Percentiles rank a stretch among this genome's conserved stretches.
These are phyloP conservation scores for Beta vulgaris DNA, from an alignment of 148 eudicot genomes.

Conservation along the genomic window DNA sequence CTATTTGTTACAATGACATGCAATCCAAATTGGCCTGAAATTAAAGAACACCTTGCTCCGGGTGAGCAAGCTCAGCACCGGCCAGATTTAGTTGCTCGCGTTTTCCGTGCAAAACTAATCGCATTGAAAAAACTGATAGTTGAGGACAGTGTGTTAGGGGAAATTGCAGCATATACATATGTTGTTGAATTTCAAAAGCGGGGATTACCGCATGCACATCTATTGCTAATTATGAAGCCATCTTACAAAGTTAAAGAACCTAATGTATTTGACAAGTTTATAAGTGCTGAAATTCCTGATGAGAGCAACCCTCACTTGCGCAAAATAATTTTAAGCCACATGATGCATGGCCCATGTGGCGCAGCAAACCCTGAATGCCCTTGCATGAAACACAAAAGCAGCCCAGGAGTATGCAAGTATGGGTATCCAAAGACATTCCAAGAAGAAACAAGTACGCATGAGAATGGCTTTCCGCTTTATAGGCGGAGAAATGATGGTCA, in stretches of 20 bases:
- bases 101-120: too few relatives aligned
- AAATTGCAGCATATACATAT: background rate
- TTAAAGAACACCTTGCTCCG: too few relatives aligned
- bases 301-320: background rate
- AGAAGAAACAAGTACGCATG: background rate
- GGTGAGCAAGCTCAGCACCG: too few relatives aligned
- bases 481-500: background rate
- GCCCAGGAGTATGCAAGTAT: background rate
- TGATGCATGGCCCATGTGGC: conserved; percentile 17
- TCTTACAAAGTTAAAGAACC: background rate
- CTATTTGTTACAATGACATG: too few relatives aligned
- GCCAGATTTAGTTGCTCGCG: too few relatives aligned
- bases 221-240: background rate
- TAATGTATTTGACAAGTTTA: background rate
- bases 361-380: background rate
- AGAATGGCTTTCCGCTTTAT: background rate
- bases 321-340: background rate
- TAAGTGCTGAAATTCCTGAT: background rate
- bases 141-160: too few relatives aligned
- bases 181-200: conserved; percentile 15
- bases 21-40: too few relatives aligned
- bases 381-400: background rate
- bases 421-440: background rate
- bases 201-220: conserved; percentile 9
- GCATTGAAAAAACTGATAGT: too few relatives aligned